phyloP scores from a whole-genome alignment of 164 flowering plant genomes.

The Tetrastigma voinierianum region DNA sequence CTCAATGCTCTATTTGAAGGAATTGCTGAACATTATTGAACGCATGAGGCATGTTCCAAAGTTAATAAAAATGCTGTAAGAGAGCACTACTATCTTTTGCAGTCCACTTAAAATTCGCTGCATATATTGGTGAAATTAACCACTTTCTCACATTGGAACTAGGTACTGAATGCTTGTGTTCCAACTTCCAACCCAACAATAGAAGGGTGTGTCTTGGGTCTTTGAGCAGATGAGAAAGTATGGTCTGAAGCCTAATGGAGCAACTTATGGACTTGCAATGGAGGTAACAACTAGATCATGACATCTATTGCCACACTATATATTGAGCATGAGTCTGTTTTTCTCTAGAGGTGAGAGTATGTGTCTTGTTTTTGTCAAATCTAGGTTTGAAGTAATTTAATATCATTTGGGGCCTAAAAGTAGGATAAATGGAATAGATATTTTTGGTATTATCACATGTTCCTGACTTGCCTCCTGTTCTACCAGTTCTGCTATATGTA shows the following conservation, averaged over 20 bases:
- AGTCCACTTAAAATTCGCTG: constrained; percentile 1
- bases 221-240: constrained; percentile 70
- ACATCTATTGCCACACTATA: background rate
- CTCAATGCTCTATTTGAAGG: constrained; percentile 66
- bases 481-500: background rate
- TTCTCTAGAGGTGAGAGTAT: too few species aligned
- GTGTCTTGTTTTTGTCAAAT: too few species aligned
- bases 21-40: constrained; percentile 55
- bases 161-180: constrained; percentile 96
- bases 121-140: background rate
- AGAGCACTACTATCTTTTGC: constrained; percentile 1
- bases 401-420: background rate
- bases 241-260: constrained; percentile 75
- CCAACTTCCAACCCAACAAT: constrained; percentile 57
- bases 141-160: constrained; percentile 11
- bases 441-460: background rate
- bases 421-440: background rate
- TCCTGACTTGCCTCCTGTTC: background rate
- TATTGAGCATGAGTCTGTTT: background rate
- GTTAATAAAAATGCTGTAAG: constrained; percentile 74
- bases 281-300: constrained; percentile 55
- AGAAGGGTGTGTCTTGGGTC: constrained; percentile 96
- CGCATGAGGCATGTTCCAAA: constrained; percentile 69
- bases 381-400: too few species aligned
- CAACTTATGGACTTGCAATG: constrained; percentile 97